phyloP scores from a whole-genome alignment of 148 eudicot species.

The Limonium bicolor region DNA sequence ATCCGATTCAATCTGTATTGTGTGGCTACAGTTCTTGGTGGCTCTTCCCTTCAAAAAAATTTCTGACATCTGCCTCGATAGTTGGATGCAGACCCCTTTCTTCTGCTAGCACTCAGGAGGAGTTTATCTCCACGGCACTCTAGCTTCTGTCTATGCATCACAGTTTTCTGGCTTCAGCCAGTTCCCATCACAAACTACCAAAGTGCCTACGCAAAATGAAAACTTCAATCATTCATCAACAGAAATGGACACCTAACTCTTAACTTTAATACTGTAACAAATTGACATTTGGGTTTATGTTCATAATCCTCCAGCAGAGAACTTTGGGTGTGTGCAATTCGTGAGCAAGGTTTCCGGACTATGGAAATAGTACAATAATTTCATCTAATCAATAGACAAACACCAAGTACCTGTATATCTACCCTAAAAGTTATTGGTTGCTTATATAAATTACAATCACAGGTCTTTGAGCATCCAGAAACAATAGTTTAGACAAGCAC shows the following conservation, averaged over 20 bases:
- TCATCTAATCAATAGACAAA: no score
- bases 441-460: neutral
- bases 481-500: neutral
- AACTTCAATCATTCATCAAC: neutral
- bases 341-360: no score
- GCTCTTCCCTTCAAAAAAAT: slow-evolving; percentile 52
- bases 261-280: neutral
- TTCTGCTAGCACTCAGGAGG: slow-evolving; percentile 29
- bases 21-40: slow-evolving; percentile 50
- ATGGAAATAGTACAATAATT: no score
- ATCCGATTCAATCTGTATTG: slow-evolving; percentile 73
- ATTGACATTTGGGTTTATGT: neutral
- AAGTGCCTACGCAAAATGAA: slow-evolving; percentile 30
- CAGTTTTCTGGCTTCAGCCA: slow-evolving; percentile 71
- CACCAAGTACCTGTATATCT: no score
- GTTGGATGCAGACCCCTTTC: slow-evolving; percentile 91
- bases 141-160: slow-evolving; percentile 23
- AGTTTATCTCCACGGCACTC: slow-evolving; percentile 11
- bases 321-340: no score
- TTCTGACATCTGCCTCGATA: slow-evolving; percentile 72
- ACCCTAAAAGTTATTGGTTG: no score
- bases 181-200: slow-evolving; percentile 90
- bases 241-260: neutral
- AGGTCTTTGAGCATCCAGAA: neutral
- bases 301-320: no score